These are phyloP conservation scores for Backusella morwellensis DNA, from an alignment of 192 early-diverging fungal species.

Conservation along the genomic window DNA sequence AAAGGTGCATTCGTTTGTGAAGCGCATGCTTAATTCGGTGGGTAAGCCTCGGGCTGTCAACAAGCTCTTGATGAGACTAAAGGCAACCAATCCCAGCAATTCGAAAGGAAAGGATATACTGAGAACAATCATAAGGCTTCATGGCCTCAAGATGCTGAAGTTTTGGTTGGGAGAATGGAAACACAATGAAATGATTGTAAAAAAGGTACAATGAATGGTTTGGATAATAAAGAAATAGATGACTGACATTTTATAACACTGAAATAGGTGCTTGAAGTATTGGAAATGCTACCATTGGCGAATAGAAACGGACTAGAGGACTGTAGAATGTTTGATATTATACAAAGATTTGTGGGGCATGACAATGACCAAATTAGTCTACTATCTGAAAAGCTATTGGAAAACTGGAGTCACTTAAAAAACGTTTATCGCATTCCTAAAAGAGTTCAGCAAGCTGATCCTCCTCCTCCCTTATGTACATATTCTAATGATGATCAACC, in stretches of 20 bases:
- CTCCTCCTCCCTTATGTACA: background rate
- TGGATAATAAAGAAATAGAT: slow-evolving; percentile 42
- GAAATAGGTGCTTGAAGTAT: slow-evolving; percentile 40
- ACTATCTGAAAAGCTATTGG: slow-evolving; percentile 47
- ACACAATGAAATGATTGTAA: slow-evolving; percentile 18
- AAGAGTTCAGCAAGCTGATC: slow-evolving; percentile 11
- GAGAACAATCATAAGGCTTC: slow-evolving; percentile 58
- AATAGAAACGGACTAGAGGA: slow-evolving; percentile 80
- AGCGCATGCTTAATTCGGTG: slow-evolving; percentile 64
- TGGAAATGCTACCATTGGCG: slow-evolving; percentile 75
- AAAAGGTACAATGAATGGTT: slow-evolving; percentile 42
- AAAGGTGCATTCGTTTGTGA: slow-evolving; percentile 71
- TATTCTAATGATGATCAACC: background rate
- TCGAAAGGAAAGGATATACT: slow-evolving; percentile 37
- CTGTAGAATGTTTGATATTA: slow-evolving; percentile 63
- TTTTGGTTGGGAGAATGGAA: slow-evolving; percentile 67
- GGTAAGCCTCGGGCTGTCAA: slow-evolving; percentile 51
- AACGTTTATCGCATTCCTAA: slow-evolving; percentile 60
- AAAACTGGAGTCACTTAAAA: slow-evolving; percentile 52
- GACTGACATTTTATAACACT: background rate
- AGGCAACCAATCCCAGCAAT: slow-evolving; percentile 45
- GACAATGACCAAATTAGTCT: slow-evolving; percentile 47
- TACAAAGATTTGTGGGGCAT: slow-evolving; percentile 50
- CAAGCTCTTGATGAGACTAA: slow-evolving; percentile 63
- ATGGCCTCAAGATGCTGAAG: slow-evolving; percentile 75